phyloP scores from a whole-genome alignment of 768 basidiomycete species.

The Lanmaoa rubissima region DNA sequence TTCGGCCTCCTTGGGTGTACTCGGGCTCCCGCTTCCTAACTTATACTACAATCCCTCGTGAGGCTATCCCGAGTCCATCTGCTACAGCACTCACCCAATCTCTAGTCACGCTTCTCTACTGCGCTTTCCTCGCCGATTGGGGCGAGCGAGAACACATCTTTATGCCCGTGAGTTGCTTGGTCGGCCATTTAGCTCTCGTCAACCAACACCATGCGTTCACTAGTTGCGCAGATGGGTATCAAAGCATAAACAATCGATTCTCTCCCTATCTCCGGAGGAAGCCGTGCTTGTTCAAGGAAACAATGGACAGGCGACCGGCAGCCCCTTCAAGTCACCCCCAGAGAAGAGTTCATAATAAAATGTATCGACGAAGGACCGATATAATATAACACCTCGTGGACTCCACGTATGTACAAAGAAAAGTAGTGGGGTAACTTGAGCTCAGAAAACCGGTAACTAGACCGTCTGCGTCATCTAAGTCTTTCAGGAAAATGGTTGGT shows the following conservation, averaged over 20 bases:
- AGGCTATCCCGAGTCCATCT: slow-evolving; percentile 12
- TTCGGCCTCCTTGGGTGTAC: slow-evolving; percentile 64
- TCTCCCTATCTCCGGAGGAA: slow-evolving; percentile 60
- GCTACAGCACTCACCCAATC: not conserved
- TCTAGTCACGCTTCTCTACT: slow-evolving; percentile 53
- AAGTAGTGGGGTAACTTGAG: not conserved
- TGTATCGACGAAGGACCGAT: not conserved
- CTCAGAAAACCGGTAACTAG: not conserved
- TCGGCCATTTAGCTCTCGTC: not conserved
- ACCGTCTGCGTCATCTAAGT: not conserved
- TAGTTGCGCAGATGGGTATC: slow-evolving; percentile 61
- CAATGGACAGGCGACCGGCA: not conserved
- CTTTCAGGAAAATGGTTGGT: not conserved
- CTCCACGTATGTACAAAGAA: not conserved
- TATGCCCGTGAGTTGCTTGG: slow-evolving; percentile 49
- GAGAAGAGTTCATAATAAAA: slow-evolving; percentile 3
- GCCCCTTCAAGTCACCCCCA: not conserved
- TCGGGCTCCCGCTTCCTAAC: slow-evolving; percentile 51
- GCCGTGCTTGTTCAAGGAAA: slow-evolving; percentile 23
- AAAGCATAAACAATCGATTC: slow-evolving; percentile 48
- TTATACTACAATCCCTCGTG: slow-evolving; percentile 57
- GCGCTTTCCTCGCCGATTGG: slow-evolving; percentile 62
- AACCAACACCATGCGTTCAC: not conserved
- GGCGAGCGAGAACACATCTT: slow-evolving; percentile 73
- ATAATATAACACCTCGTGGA: not conserved